Conservation (phyloP, 352 stramenopile species). For the Phytophthora nicotianae region DNA sequence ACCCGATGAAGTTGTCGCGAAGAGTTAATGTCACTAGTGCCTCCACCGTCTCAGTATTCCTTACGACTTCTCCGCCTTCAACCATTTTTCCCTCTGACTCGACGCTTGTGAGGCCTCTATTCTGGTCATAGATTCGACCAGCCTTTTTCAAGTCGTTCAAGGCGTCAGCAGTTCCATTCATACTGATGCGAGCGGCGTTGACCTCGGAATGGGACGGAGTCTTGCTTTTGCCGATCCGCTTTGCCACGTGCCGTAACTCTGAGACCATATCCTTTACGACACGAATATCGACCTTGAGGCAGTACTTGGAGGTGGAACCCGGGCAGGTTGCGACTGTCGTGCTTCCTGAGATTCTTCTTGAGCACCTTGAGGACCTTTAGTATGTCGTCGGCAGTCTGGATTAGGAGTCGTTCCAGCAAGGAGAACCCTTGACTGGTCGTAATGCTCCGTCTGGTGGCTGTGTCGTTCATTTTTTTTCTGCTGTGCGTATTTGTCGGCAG, state of each 20-base stretch:
- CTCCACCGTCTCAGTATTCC: conserved; percentile 24
- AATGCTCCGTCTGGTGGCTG: not conserved
- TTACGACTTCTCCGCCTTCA: not conserved
- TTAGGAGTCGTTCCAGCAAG: conserved; percentile 19
- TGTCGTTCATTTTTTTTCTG: conserved; percentile 18
- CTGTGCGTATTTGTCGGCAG: not conserved
- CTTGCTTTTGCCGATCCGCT: conserved; percentile 22
- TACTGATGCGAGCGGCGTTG: conserved; percentile 19
- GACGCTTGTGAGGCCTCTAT: conserved; percentile 2
- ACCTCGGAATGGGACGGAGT: conserved; percentile 22
- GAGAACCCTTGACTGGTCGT: conserved; percentile 15
- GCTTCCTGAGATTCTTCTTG: conserved; percentile 20
- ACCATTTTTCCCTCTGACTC: conserved; percentile 4
- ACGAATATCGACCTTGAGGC: conserved; percentile 25
- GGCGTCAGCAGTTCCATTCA: conserved; percentile 24
- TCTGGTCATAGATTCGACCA: conserved; percentile 25
- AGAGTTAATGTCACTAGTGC: conserved; percentile 22
- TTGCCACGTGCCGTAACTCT: conserved; percentile 24
- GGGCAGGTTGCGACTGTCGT: conserved; percentile 16
- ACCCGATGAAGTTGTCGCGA: conserved; percentile 22
- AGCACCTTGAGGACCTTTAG: conserved; percentile 21
- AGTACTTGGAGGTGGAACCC: conserved; percentile 21
- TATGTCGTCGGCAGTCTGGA: conserved; percentile 19
- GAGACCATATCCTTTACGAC: conserved; percentile 19
- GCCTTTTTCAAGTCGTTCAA: conserved; percentile 25